Conservation (phyloP, 2,329 filamentous ascomycete genomes). For the Cladorrhinum sp. region DNA sequence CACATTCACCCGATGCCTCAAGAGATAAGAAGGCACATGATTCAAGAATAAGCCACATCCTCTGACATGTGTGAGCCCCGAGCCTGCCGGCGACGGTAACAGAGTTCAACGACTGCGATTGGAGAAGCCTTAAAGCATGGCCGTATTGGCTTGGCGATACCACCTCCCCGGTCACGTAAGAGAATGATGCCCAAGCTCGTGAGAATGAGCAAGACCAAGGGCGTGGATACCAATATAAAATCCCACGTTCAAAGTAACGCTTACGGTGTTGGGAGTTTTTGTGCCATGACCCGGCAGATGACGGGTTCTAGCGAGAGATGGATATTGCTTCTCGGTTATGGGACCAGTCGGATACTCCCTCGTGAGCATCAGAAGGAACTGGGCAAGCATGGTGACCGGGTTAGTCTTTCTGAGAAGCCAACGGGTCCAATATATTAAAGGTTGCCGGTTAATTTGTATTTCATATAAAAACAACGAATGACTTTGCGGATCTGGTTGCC, state of each 20-base stretch:
- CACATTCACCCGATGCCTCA: not conserved
- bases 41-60: not conserved
- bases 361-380: not conserved
- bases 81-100: not conserved
- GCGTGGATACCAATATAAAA: not conserved
- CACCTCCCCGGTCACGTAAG: not conserved
- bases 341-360: not conserved
- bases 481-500: not conserved
- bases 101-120: no score
- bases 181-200: no score
- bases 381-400: not conserved
- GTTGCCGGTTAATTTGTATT: not conserved
- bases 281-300: not conserved
- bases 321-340: not conserved
- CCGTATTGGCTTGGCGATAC: not conserved
- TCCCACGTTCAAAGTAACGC: not conserved
- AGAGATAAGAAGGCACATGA: not conserved
- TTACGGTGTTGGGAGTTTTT: no score
- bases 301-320: not conserved
- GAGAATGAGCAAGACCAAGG: not conserved
- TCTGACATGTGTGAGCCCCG: not conserved
- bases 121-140: no score
- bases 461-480: not conserved
- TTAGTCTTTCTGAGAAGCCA: not conserved
- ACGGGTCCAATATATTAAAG: not conserved